Evolutionary conservation across 163 green algal species (phyloP).

Genomic region (Chlorella variabilis): DNA sequence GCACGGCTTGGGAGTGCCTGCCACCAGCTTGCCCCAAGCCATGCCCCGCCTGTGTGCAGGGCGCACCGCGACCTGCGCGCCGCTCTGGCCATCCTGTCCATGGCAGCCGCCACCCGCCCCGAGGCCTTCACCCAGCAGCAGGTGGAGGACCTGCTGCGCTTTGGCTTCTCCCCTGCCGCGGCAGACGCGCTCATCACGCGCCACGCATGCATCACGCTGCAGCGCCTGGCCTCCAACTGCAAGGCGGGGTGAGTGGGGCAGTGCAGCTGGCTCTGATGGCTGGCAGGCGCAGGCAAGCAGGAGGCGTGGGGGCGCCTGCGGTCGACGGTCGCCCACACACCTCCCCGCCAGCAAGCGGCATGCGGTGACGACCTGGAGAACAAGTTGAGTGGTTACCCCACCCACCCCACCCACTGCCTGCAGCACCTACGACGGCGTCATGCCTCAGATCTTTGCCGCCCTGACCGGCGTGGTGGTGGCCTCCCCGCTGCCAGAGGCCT

Average conservation of each 20-base stretch:
- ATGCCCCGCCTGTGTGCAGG: no score
- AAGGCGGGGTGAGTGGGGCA: constrained; percentile 21
- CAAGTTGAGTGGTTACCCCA: no score
- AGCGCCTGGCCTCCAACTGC: constrained; percentile 41
- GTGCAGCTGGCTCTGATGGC: no score
- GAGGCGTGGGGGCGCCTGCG: no score
- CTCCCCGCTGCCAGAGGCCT: constrained; percentile 43
- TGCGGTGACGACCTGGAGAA: no score
- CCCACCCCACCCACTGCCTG: no score
- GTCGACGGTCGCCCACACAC: no score
- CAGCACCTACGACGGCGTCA: constrained; percentile 41
- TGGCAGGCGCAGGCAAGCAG: neutral
- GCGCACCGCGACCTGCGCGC: constrained; percentile 47
- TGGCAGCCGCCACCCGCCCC: constrained; percentile 53
- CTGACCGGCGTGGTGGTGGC: constrained; percentile 42
- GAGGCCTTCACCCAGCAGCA: constrained; percentile 55
- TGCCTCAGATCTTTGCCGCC: constrained; percentile 36
- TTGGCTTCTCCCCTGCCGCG: constrained; percentile 25
- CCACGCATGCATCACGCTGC: constrained; percentile 68
- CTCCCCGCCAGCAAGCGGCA: no score
- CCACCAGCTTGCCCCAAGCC: no score
- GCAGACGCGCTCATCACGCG: constrained; percentile 69
- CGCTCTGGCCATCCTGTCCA: constrained; percentile 68
- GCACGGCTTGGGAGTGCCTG: no score
- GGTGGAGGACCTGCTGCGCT: constrained; percentile 60